Percentiles rank a stretch among this genome's conserved stretches.
These are phyloP conservation scores for Cardiospermum halicacabum DNA, from an alignment of 345 rosid genomes.

Conservation along the genomic window DNA sequence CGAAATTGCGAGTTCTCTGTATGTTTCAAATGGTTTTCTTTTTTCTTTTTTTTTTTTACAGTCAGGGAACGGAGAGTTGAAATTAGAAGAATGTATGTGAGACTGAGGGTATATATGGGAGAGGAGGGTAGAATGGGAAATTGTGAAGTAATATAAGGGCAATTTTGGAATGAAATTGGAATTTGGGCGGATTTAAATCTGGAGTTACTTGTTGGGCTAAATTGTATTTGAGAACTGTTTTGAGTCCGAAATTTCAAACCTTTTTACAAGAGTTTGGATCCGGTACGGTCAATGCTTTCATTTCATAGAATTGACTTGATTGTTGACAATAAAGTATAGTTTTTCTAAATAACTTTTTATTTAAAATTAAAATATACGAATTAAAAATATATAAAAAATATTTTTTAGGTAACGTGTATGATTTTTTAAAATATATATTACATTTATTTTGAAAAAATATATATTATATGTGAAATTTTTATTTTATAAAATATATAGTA, in stretches of 20 bases:
- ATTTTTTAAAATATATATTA: too few relatives aligned
- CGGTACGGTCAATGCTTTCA: not conserved
- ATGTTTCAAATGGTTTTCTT: not conserved
- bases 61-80: not conserved
- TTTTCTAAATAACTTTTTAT: too few relatives aligned
- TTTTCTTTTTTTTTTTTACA: not conserved
- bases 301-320: too few relatives aligned
- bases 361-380: too few relatives aligned
- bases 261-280: not conserved
- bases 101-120: not conserved
- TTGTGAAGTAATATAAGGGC: not conserved
- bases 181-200: conserved; percentile 32
- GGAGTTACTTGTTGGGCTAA: conserved; percentile 19
- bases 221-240: conserved; percentile 20
- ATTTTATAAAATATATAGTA: too few relatives aligned
- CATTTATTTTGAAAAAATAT: too few relatives aligned
- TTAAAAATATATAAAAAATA: too few relatives aligned
- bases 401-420: too few relatives aligned
- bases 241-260: conserved; percentile 13
- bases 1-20: not conserved
- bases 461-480: too few relatives aligned
- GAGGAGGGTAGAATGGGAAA: conserved; percentile 13
- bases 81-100: not conserved
- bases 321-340: too few relatives aligned
- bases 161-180: not conserved